These are phyloP conservation scores for Psilocybe subaeruginosa DNA, from an alignment of 768 basidiomycete genomes.

Conservation along the genomic window DNA sequence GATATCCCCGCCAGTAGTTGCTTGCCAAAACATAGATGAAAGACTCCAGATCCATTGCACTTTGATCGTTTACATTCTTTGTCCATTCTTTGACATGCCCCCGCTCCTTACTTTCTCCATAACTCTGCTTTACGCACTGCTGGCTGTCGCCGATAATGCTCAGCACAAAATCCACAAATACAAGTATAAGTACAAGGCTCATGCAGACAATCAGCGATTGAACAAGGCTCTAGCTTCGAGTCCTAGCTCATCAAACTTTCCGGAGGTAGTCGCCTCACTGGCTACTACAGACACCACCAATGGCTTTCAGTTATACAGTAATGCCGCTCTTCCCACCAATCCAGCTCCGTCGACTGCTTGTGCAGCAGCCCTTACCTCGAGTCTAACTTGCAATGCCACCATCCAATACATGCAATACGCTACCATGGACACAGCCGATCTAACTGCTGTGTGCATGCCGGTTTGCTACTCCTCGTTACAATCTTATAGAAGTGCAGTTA, in stretches of 20 bases:
- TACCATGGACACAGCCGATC: neutral
- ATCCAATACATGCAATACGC: constrained; percentile 1
- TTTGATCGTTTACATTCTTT: too few species aligned
- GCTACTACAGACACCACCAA: too few species aligned
- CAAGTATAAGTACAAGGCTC: neutral
- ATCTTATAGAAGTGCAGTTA: constrained; percentile 1
- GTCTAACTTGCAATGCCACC: constrained; percentile 2
- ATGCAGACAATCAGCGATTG: too few species aligned
- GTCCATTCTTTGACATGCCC: too few species aligned
- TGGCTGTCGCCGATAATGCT: too few species aligned
- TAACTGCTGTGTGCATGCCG: neutral
- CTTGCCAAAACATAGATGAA: too few species aligned
- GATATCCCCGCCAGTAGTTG: too few species aligned
- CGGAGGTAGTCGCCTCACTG: too few species aligned
- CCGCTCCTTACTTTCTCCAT: too few species aligned
- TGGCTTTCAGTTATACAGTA: constrained; percentile 2
- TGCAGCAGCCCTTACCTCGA: constrained; percentile 1
- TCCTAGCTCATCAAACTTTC: neutral
- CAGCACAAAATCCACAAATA: too few species aligned
- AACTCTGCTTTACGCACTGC: too few species aligned
- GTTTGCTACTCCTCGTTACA: neutral
- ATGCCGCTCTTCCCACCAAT: constrained; percentile 1
- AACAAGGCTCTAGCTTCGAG: neutral
- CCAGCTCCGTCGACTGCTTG: constrained; percentile 5
- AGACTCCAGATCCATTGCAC: too few species aligned